Base-by-base conservation (phyloP, 495 filamentous ascomycete species). In the Thermothielavioides terrestris region DNA sequence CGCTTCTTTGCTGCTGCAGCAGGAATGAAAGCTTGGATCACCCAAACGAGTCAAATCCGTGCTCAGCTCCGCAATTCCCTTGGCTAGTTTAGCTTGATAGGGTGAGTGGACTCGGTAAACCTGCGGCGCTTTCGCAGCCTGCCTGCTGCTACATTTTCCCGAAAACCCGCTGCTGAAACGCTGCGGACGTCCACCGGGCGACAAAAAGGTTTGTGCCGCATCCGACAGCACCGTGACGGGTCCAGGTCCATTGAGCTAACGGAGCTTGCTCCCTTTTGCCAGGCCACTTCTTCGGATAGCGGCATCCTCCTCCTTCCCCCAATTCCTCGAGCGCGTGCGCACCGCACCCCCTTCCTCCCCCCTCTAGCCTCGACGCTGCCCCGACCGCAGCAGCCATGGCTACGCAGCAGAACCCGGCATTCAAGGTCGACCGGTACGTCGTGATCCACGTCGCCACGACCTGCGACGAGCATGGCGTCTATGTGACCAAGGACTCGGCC, bases 361-460 rank as follows among this genome's bases (percentile, higher is more conserved):
- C 41, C 26, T 4, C 27, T 46, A 49, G 15, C 52, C 54, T 31
- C 40, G 44, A 5, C 56, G 43, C 56, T 49, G 22, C 42, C 42
- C 36, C 22, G 38, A 43, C 43, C 50, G 35, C 53, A 20, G 53
- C 45, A 20, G 53, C 45, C 45, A 76, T 76, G 72, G 64, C 72
- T 45, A 68, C 59, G 27, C 72, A 73, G 55, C 68, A 72, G 53
- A 66, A 56, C 50, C 62, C 68, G 25, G 65, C 65, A 27, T 57
- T 68, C 52, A 88, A 85, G 72, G 81, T 90, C 71, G 92, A 97
- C 73, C 85, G 89, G 62, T 97, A 94, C 68, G 84, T 95, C 54
- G 87, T 98, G 60, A 92, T 96, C 65, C 92, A 97, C 70, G 91
- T 97, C 58, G 92, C 94, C 52, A 98, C 94, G 26, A 98, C 92